A percentile compares a stretch with the other conserved stretches of the same genome.
Evolutionary conservation across 2,329 filamentous ascomycete species (phyloP).

Genomic region (Penicillium sp.): DNA sequence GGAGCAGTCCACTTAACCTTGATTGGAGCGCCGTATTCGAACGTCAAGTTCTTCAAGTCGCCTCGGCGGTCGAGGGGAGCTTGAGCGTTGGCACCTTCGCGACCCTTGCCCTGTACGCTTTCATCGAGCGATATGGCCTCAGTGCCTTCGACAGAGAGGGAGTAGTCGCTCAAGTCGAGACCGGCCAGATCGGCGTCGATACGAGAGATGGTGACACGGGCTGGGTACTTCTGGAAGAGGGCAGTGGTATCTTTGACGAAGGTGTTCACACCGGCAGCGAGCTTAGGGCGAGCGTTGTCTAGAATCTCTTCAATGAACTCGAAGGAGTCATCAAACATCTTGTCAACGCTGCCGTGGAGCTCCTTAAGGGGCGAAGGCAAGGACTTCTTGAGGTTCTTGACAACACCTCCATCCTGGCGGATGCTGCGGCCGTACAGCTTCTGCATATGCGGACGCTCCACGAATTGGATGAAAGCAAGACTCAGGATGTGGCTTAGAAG

Average conservation of each 20-base stretch:
- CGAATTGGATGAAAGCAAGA: slow-evolving; percentile 82
- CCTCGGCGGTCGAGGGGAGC: slow-evolving; percentile 60
- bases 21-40: slow-evolving; percentile 89
- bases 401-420: slow-evolving; percentile 82
- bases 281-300: slow-evolving; percentile 77
- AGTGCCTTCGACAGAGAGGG: slow-evolving; percentile 69
- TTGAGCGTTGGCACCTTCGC: slow-evolving; percentile 69
- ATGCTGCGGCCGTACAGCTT: slow-evolving; percentile 88
- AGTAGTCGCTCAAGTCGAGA: slow-evolving; percentile 76
- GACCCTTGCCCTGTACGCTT: slow-evolving; percentile 63
- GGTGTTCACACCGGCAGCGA: slow-evolving; percentile 79
- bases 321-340: slow-evolving; percentile 76
- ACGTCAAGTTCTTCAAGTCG: slow-evolving; percentile 69
- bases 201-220: slow-evolving; percentile 77
- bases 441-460: slow-evolving; percentile 97
- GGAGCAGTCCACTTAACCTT: slow-evolving; percentile 89
- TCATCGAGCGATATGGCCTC: slow-evolving; percentile 52
- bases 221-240: slow-evolving; percentile 85
- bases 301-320: slow-evolving; percentile 90
- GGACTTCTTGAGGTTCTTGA: slow-evolving; percentile 84
- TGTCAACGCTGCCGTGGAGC: slow-evolving; percentile 83
- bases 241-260: slow-evolving; percentile 85
- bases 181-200: slow-evolving; percentile 78
- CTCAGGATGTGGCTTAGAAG: slow-evolving; percentile 81
- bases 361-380: slow-evolving; percentile 79